These are phyloP conservation scores for Gnomoniopsis sp. DNA, from an alignment of 2,329 filamentous ascomycete genomes.

Conservation along the genomic window DNA sequence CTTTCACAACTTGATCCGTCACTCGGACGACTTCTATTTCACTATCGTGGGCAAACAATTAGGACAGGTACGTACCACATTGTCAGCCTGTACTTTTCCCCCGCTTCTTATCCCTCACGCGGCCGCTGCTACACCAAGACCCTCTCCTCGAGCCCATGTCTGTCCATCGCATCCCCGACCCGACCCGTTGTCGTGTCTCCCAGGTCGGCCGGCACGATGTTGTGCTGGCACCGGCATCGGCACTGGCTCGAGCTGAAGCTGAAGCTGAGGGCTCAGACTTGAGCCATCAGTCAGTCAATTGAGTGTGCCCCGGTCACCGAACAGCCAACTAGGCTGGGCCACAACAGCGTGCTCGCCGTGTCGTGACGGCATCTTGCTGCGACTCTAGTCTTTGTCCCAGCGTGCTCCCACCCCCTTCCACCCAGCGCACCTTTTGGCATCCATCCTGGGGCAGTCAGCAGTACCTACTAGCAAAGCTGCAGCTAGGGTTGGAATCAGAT, in stretches of 20 bases:
- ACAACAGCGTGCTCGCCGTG: neutral
- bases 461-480: neutral
- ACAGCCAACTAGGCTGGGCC: neutral
- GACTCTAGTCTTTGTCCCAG: too few species aligned
- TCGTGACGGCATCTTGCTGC: neutral
- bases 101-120: neutral
- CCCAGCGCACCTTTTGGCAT: too few species aligned
- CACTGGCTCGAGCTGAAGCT: too few species aligned
- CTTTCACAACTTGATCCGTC: neutral
- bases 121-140: neutral
- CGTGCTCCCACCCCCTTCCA: too few species aligned
- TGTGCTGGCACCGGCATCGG: too few species aligned
- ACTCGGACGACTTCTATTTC: neutral
- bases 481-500: neutral
- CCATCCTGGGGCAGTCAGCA: neutral
- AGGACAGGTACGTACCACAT: conserved; percentile 1
- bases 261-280: neutral
- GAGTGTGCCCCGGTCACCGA: neutral
- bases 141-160: neutral
- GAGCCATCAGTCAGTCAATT: neutral
- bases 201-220: too few species aligned
- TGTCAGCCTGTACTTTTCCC: neutral
- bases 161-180: neutral
- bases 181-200: neutral
- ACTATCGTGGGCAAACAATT: neutral